Conservation (phyloP, 2,329 filamentous ascomycete genomes). For the Coniochaeta ligniaria region DNA sequence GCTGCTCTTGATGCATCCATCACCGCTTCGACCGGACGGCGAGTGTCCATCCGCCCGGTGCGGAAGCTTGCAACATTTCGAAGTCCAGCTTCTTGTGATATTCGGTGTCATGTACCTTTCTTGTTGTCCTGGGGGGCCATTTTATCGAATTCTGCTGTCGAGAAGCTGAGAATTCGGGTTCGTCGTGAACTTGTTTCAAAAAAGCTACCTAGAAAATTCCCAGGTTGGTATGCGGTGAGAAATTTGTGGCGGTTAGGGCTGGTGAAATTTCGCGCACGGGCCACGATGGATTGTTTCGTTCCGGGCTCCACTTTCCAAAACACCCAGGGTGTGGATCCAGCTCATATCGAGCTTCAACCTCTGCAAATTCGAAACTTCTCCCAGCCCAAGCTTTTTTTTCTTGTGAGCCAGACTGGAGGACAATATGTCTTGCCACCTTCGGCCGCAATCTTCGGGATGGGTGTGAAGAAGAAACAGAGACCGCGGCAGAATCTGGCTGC, state of each 20-base stretch:
- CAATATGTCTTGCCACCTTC: not conserved
- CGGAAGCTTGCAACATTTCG: conserved; percentile 5
- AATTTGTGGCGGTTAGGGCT: conserved; percentile 9
- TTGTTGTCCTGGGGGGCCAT: conserved; percentile 31
- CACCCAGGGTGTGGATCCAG: not conserved
- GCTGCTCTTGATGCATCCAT: conserved; percentile 51
- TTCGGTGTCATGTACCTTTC: conserved; percentile 26
- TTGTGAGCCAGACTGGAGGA: not conserved
- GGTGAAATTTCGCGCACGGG: conserved; percentile 6
- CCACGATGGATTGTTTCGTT: not conserved
- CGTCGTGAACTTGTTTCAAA: conserved; percentile 1
- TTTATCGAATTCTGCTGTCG: conserved; percentile 17
- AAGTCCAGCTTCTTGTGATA: conserved; percentile 6
- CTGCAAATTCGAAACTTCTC: not conserved
- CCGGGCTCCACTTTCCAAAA: not conserved
- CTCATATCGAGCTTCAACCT: conserved; percentile 5
- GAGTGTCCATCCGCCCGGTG: conserved; percentile 4
- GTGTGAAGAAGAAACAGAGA: conserved; percentile 32
- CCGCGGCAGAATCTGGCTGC: conserved; percentile 36
- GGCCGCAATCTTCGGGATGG: conserved; percentile 27
- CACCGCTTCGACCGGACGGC: conserved; percentile 14
- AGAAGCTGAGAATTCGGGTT: conserved; percentile 4
- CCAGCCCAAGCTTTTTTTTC: not conserved
- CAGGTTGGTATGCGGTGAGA: not conserved
- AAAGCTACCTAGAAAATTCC: not conserved